These are phyloP conservation scores for Vitis hybrid DNA, from an alignment of 177 flowering plant species.

Conservation along the genomic window DNA sequence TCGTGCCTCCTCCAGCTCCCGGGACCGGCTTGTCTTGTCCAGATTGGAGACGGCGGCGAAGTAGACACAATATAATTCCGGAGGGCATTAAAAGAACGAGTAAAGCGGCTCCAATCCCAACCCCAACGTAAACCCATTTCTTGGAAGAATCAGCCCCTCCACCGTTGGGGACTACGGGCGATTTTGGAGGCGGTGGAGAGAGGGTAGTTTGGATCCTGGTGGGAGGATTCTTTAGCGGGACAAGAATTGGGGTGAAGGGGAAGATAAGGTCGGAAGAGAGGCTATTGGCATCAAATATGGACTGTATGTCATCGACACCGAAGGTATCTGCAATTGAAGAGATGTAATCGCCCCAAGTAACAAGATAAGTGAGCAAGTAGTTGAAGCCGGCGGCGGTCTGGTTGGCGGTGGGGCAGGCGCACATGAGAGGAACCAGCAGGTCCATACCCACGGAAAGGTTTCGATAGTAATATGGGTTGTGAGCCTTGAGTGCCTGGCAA, in stretches of 20 bases:
- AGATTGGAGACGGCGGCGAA: constrained; percentile 16
- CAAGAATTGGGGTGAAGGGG: constrained; percentile 50
- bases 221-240: constrained; percentile 46
- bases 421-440: constrained; percentile 49
- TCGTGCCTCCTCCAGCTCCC: too few relatives aligned
- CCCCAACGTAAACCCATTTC: constrained; percentile 51
- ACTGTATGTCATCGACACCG: constrained; percentile 22
- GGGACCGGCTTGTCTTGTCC: not conserved
- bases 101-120: constrained; percentile 46
- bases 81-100: constrained; percentile 21
- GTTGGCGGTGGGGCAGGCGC: constrained; percentile 63
- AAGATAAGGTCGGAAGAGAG: constrained; percentile 20
- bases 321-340: constrained; percentile 35
- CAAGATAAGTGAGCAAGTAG: constrained; percentile 43
- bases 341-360: constrained; percentile 30
- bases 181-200: constrained; percentile 22
- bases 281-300: constrained; percentile 43
- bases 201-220: not conserved
- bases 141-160: constrained; percentile 17
- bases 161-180: not conserved
- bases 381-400: constrained; percentile 41
- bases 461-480: constrained; percentile 28
- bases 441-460: constrained; percentile 18
- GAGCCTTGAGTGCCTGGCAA: constrained; percentile 55
- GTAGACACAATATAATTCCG: constrained; percentile 16